Percentiles rank a stretch among this genome's conserved stretches.
Conservation (phyloP, 352 stramenopile species). For the Ophiocytium majus region DNA sequence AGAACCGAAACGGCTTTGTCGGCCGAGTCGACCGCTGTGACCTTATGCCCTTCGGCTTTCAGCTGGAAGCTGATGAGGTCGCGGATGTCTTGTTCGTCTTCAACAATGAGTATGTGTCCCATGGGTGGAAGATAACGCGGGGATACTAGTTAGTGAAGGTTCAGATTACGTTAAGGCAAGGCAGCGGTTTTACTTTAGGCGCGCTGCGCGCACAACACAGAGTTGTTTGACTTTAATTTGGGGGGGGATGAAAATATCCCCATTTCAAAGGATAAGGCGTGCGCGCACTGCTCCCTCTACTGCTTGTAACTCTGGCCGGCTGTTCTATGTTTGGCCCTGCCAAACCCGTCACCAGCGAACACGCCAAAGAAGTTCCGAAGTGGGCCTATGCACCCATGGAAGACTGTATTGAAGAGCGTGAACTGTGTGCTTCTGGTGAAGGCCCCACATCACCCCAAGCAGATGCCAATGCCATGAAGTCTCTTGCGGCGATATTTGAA, state of each 20-base stretch:
- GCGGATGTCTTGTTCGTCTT: slow-evolving; percentile 10
- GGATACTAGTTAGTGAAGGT: not conserved
- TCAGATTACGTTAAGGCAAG: slow-evolving; percentile 14
- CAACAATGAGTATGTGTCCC: not conserved
- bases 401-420: not conserved
- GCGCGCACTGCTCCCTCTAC: too few relatives aligned
- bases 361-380: slow-evolving; percentile 12
- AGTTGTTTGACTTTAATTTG: too few relatives aligned
- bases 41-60: not conserved
- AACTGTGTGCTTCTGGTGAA: slow-evolving; percentile 3
- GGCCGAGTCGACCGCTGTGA: not conserved
- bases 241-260: too few relatives aligned
- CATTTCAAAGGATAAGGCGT: too few relatives aligned
- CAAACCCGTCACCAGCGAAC: too few relatives aligned
- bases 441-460: not conserved
- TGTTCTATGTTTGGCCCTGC: too few relatives aligned
- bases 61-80: slow-evolving; percentile 10
- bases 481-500: slow-evolving; percentile 2
- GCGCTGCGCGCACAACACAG: too few relatives aligned
- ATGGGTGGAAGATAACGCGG: not conserved
- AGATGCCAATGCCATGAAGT: not conserved
- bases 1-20: not conserved
- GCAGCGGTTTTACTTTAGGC: too few relatives aligned
- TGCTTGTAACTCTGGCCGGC: too few relatives aligned
- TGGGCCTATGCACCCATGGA: not conserved